Conservation (phyloP, 139 green algal genomes). For the Auxenochlorella protothecoides region DNA sequence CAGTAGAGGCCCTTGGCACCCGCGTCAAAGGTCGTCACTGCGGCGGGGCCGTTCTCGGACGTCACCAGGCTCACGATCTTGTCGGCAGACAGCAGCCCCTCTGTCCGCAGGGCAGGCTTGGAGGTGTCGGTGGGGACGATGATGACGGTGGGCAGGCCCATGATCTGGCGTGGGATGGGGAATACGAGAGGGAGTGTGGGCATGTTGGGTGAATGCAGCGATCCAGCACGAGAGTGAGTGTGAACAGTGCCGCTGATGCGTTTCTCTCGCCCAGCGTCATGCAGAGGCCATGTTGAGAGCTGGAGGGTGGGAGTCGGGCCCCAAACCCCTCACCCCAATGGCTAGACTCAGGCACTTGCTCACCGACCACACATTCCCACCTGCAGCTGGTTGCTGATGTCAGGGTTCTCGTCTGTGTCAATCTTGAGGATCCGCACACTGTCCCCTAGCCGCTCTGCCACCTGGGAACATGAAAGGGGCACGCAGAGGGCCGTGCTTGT, state of each 20-base stretch:
- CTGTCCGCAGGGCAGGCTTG: constrained; percentile 83
- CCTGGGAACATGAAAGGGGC: constrained; percentile 23
- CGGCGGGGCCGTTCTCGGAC: too few relatives aligned
- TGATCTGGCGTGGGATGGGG: constrained; percentile 56
- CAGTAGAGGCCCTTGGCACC: too few relatives aligned
- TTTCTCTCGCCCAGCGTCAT: not conserved
- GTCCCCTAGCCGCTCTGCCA: constrained; percentile 58
- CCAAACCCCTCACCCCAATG: not conserved
- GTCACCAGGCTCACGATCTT: too few relatives aligned
- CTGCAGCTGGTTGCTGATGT: constrained; percentile 60
- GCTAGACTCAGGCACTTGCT: too few relatives aligned
- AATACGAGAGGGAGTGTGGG: not conserved
- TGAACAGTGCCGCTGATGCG: too few relatives aligned
- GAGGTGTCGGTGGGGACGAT: constrained; percentile 72
- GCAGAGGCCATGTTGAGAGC: not conserved
- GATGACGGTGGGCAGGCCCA: constrained; percentile 89
- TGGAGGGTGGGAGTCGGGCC: not conserved
- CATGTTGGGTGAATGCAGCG: not conserved
- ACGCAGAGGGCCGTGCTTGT: not conserved
- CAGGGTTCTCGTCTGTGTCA: constrained; percentile 85
- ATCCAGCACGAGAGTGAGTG: not conserved
- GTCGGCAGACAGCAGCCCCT: constrained; percentile 72
- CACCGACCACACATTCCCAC: constrained; percentile 6
- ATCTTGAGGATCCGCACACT: constrained; percentile 80
- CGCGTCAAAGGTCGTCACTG: too few relatives aligned